Conservation (phyloP, 352 stramenopile genomes). For the Phytophthora constricta region DNA sequence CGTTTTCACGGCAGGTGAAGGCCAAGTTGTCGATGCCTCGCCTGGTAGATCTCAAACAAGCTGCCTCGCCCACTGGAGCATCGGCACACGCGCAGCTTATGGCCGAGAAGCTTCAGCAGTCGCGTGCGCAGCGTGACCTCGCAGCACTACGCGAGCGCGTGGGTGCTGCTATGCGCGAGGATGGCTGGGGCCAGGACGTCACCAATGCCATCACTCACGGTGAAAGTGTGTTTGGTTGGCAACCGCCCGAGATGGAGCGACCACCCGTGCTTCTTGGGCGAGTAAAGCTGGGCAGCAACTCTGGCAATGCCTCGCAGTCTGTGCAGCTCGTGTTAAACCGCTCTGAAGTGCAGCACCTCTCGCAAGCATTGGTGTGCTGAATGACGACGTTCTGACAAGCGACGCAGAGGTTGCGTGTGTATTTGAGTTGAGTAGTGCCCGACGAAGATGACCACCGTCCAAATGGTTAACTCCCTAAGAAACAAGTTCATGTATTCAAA, state of each 20-base stretch:
- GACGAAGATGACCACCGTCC: background rate
- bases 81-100: conserved; percentile 54
- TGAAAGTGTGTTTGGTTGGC: conserved; percentile 80
- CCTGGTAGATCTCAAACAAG: conserved; percentile 61
- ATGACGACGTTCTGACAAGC: background rate
- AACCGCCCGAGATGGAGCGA: conserved; percentile 74
- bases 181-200: conserved; percentile 68
- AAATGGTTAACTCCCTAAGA: background rate
- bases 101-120: conserved; percentile 56
- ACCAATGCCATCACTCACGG: conserved; percentile 61
- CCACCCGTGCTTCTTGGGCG: conserved; percentile 65
- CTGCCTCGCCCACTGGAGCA: conserved; percentile 12
- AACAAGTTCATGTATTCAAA: background rate
- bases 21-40: conserved; percentile 71
- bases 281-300: conserved; percentile 48
- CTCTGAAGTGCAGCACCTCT: conserved; percentile 53
- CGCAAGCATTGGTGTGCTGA: conserved; percentile 55
- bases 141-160: conserved; percentile 52
- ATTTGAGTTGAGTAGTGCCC: conserved; percentile 25
- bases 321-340: conserved; percentile 57
- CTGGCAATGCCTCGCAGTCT: conserved; percentile 6
- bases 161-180: conserved; percentile 44
- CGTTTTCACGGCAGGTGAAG: conserved; percentile 60
- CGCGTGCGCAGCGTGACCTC: conserved; percentile 49
- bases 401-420: conserved; percentile 3